phyloP scores from a whole-genome alignment of 2,329 filamentous ascomycete species.

The Sporothrix pseudoabietina region DNA sequence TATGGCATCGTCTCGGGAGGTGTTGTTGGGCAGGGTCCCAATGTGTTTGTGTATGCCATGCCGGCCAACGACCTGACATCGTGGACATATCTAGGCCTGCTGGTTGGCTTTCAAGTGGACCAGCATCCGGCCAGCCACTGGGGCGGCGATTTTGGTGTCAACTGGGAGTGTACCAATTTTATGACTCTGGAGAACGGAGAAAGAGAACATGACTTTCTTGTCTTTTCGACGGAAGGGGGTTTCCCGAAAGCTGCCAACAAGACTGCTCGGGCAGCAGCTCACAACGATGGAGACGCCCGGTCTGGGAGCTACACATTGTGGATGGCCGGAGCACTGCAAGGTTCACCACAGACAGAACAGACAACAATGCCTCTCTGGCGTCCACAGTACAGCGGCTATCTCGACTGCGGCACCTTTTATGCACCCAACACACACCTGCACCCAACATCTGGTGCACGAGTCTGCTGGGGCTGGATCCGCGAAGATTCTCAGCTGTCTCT shows the following conservation, averaged over 20 bases:
- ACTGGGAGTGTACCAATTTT: conserved; percentile 56
- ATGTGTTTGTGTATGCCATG: conserved; percentile 51
- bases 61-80: conserved; percentile 44
- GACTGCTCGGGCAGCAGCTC: background rate
- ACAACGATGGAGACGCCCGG: background rate
- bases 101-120: conserved; percentile 42
- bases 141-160: conserved; percentile 54
- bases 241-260: background rate
- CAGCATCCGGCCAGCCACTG: conserved; percentile 39
- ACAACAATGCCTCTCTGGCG: background rate
- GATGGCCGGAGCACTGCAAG: background rate
- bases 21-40: conserved; percentile 42
- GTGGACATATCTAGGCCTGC: conserved; percentile 50
- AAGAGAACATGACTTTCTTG: conserved; percentile 12
- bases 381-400: conserved; percentile 48
- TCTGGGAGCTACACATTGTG: background rate
- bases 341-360: background rate
- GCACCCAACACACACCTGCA: conserved; percentile 54
- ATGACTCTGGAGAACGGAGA: conserved; percentile 41
- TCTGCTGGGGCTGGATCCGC: conserved; percentile 54
- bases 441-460: conserved; percentile 44
- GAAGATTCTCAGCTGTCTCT: conserved; percentile 52
- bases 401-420: conserved; percentile 54
- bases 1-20: conserved; percentile 55
- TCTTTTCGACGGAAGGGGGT: background rate